These are phyloP conservation scores for Pseudogymnoascus sp. DNA, from an alignment of 2,329 filamentous ascomycete species.

Conservation along the genomic window DNA sequence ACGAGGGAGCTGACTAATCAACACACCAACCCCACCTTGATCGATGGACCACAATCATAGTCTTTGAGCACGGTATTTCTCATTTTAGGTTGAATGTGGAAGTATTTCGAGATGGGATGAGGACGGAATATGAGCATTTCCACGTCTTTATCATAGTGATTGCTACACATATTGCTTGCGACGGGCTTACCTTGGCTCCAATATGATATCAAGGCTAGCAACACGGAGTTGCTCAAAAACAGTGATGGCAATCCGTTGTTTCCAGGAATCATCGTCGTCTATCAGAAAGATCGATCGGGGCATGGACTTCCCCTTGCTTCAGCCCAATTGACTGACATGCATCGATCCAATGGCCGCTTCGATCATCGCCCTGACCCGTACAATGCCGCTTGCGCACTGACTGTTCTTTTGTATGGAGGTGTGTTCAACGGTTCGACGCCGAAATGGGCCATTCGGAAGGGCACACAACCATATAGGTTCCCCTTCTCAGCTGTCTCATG, in stretches of 20 bases:
- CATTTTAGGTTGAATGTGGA: not conserved
- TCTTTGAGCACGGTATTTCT: not conserved
- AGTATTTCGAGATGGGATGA: not conserved
- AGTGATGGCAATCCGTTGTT: not conserved
- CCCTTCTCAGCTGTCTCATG: not conserved
- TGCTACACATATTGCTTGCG: not conserved
- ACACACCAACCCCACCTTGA: not conserved
- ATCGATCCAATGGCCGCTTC: not conserved
- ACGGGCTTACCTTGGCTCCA: not conserved
- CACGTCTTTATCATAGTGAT: not conserved
- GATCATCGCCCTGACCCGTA: not conserved
- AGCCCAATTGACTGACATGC: not conserved
- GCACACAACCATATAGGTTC: not conserved
- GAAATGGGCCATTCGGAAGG: not conserved
- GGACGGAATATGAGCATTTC: not conserved
- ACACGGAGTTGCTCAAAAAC: not conserved
- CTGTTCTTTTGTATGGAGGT: not conserved
- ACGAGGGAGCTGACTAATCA: not conserved
- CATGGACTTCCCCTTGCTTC: slow-evolving; percentile 1
- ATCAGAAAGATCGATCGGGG: not conserved
- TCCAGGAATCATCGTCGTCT: not conserved
- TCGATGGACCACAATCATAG: not conserved
- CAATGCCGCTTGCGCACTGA: not conserved
- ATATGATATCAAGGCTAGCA: not conserved
- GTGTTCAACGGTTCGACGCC: not conserved